These are phyloP conservation scores for Tricholoma flavovirens DNA, from an alignment of 768 basidiomycete species.

Conservation along the genomic window DNA sequence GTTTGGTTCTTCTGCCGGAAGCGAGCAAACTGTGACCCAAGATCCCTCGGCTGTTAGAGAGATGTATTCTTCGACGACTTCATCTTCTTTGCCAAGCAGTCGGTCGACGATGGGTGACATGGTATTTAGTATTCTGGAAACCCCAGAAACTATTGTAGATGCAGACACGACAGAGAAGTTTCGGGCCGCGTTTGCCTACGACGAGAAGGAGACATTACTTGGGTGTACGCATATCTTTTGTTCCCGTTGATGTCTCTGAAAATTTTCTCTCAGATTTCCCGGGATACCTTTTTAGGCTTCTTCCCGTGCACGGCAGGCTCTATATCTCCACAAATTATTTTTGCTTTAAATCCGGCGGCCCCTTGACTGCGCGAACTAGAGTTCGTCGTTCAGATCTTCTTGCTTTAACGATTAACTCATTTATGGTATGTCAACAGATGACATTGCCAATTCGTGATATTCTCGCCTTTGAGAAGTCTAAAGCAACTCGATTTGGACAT, in stretches of 20 bases:
- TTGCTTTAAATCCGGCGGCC: slow-evolving; percentile 89
- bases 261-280: slow-evolving; percentile 61
- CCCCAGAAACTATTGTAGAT: slow-evolving; percentile 58
- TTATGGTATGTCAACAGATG: slow-evolving; percentile 55
- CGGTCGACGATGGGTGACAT: slow-evolving; percentile 47
- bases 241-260: not conserved
- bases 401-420: not conserved
- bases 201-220: slow-evolving; percentile 79
- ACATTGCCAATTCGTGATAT: slow-evolving; percentile 88
- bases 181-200: slow-evolving; percentile 74
- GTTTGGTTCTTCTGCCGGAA: slow-evolving; percentile 25
- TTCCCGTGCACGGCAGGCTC: slow-evolving; percentile 86
- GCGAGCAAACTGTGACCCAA: slow-evolving; percentile 22
- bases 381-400: slow-evolving; percentile 42
- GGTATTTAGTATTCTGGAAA: slow-evolving; percentile 79
- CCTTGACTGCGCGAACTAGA: slow-evolving; percentile 73
- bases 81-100: slow-evolving; percentile 25
- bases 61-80: slow-evolving; percentile 46
- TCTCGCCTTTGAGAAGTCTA: slow-evolving; percentile 75
- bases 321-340: slow-evolving; percentile 91
- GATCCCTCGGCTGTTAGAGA: slow-evolving; percentile 45
- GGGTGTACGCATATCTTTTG: slow-evolving; percentile 60
- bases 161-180: slow-evolving; percentile 70
- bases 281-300: slow-evolving; percentile 81
- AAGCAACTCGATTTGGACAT: slow-evolving; percentile 85